Conservation (phyloP, 2,329 filamentous ascomycete genomes). For the Fusarium oligoseptatum region DNA sequence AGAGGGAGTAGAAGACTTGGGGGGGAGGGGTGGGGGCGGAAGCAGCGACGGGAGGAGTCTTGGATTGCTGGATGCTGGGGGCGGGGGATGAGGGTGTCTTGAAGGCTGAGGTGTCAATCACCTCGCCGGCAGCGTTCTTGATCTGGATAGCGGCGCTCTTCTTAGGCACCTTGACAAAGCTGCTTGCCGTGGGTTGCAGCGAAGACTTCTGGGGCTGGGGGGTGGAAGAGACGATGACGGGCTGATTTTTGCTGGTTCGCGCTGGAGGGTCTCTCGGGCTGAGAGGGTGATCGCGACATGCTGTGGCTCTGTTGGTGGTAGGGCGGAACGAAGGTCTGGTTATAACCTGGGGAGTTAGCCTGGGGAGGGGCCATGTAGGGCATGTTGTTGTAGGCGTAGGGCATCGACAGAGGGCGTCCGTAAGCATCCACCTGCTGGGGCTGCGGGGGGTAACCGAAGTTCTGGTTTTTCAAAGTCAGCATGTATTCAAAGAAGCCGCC, state of each 20-base stretch:
- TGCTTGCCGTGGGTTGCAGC: conserved; percentile 60
- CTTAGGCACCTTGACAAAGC: conserved; percentile 64
- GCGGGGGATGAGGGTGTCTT: conserved; percentile 71
- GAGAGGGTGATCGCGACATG: conserved; percentile 89
- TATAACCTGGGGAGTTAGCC: conserved; percentile 64
- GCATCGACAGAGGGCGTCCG: conserved; percentile 54
- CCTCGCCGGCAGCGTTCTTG: conserved; percentile 85
- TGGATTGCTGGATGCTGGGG: conserved; percentile 67
- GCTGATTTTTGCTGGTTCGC: conserved; percentile 71
- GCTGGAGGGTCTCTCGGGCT: conserved; percentile 78
- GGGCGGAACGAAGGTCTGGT: conserved; percentile 59
- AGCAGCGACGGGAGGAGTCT: conserved; percentile 80
- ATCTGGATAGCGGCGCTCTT: conserved; percentile 86
- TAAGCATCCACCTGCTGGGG: conserved; percentile 54
- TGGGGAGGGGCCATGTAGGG: conserved; percentile 63
- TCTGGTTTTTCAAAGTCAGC: conserved; percentile 80
- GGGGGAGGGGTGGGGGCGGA: no score
- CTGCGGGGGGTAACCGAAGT: conserved; percentile 66
- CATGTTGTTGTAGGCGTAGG: conserved; percentile 61
- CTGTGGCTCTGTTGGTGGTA: conserved; percentile 68
- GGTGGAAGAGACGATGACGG: conserved; percentile 72
- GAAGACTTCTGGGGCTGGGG: conserved; percentile 74
- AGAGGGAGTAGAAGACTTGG: conserved; percentile 77
- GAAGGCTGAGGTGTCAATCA: conserved; percentile 75
- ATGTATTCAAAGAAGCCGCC: conserved; percentile 78